phyloP scores from a whole-genome alignment of 2,329 filamentous ascomycete species.

The Phaeosphaeria sp. region DNA sequence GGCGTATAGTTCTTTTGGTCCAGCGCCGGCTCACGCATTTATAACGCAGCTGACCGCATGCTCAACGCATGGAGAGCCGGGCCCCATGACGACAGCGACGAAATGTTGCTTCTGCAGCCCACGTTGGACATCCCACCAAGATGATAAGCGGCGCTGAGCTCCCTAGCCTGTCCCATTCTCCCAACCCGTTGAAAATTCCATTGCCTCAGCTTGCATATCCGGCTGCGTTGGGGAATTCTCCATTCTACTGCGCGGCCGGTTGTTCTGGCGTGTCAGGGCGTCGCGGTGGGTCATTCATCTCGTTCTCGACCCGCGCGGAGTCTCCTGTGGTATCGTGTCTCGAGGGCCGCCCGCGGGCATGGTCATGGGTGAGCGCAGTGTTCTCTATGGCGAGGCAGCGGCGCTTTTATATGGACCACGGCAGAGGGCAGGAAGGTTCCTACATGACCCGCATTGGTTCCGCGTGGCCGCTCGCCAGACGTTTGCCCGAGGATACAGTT shows the following conservation, averaged over 20 bases:
- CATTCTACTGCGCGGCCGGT: slow-evolving; percentile 32
- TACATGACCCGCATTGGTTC: slow-evolving; percentile 34
- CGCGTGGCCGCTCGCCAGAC: slow-evolving; percentile 27
- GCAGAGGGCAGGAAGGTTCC: slow-evolving; percentile 22
- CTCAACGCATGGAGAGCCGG: background rate
- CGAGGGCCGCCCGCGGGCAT: slow-evolving; percentile 26
- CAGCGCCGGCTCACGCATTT: slow-evolving; percentile 11
- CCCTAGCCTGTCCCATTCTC: slow-evolving; percentile 22
- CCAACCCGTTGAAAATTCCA: slow-evolving; percentile 34
- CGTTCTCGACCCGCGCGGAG: slow-evolving; percentile 21
- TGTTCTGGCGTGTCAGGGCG: slow-evolving; percentile 23
- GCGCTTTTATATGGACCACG: slow-evolving; percentile 31
- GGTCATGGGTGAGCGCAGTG: slow-evolving; percentile 19
- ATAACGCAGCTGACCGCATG: slow-evolving; percentile 18
- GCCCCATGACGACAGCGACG: slow-evolving; percentile 16
- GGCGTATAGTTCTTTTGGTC: slow-evolving; percentile 7
- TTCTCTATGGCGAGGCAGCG: slow-evolving; percentile 22
- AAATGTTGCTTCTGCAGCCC: slow-evolving; percentile 31
- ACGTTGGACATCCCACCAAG: slow-evolving; percentile 33
- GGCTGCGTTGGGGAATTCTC: slow-evolving; percentile 12
- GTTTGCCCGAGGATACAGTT: slow-evolving; percentile 30
- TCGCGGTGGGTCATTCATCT: slow-evolving; percentile 17
- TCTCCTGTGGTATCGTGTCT: slow-evolving; percentile 15
- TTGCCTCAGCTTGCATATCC: slow-evolving; percentile 19
- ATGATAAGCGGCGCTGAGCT: slow-evolving; percentile 45